Conservation (phyloP, 2,329 filamentous ascomycete species). For the Fusarium incarnatum region DNA sequence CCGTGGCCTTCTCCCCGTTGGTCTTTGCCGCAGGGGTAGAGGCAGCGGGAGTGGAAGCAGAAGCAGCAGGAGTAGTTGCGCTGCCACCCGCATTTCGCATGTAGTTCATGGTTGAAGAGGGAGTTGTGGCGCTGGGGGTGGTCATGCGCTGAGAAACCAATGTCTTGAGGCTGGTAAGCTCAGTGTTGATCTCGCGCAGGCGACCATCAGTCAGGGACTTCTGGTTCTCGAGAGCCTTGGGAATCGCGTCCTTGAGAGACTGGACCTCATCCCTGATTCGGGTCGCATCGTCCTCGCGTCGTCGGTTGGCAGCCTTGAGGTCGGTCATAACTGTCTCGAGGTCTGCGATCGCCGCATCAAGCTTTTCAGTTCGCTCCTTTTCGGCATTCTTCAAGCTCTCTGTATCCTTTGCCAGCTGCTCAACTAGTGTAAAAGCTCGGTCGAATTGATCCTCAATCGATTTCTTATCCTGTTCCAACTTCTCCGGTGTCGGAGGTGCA, state of each 20-base stretch:
- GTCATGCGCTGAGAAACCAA: constrained; percentile 76
- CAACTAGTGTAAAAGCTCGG: constrained; percentile 88
- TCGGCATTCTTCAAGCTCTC: constrained; percentile 88
- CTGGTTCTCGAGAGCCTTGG: constrained; percentile 87
- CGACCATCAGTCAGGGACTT: constrained; percentile 85
- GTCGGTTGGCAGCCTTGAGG: constrained; percentile 82
- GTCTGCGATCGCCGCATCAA: constrained; percentile 84
- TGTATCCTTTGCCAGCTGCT: constrained; percentile 92
- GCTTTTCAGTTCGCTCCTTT: constrained; percentile 81
- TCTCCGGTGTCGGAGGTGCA: constrained; percentile 91
- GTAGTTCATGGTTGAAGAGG: constrained; percentile 44
- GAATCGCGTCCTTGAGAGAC: constrained; percentile 84
- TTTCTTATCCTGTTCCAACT: constrained; percentile 93
- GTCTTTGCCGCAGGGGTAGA: constrained; percentile 38
- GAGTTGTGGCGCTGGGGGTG: constrained; percentile 48
- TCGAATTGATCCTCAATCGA: constrained; percentile 94
- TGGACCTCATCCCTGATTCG: constrained; percentile 88
- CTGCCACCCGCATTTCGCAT: constrained; percentile 41
- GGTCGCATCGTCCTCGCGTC: constrained; percentile 88
- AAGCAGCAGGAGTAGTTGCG: constrained; percentile 44
- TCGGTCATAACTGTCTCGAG: constrained; percentile 86
- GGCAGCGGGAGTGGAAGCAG: constrained; percentile 44
- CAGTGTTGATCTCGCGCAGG: constrained; percentile 84
- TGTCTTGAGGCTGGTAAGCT: constrained; percentile 92
- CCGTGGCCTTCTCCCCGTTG: constrained; percentile 45